phyloP scores from a whole-genome alignment of 148 eudicot species.

The Persicaria maculosa region DNA sequence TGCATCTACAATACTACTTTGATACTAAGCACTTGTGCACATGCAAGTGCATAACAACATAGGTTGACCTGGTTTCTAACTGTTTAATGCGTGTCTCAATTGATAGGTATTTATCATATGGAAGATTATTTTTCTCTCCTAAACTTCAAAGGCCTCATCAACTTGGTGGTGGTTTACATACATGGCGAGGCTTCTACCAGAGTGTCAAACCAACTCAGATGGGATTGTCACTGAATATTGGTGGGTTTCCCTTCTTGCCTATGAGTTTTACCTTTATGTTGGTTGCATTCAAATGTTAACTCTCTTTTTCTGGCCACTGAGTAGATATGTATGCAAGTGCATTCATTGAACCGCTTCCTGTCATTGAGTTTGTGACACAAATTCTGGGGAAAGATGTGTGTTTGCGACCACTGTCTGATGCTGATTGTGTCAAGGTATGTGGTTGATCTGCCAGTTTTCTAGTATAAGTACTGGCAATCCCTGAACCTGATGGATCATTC shows the following conservation, averaged over 20 bases:
- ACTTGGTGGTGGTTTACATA: constrained; percentile 65
- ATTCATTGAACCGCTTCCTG: constrained; percentile 73
- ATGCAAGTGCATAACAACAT: neutral
- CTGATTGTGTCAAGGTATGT: constrained; percentile 65
- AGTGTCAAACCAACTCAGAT: constrained; percentile 67
- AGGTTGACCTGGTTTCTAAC: neutral
- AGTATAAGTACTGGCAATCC: neutral
- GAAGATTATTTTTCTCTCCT: constrained; percentile 73
- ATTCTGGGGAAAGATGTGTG: constrained; percentile 57
- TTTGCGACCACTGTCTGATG: constrained; percentile 61
- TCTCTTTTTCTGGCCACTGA: neutral
- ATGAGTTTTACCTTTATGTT: neutral
- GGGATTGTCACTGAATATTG: constrained; percentile 71
- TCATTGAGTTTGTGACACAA: constrained; percentile 63
- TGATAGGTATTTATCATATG: constrained; percentile 49
- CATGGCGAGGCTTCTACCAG: constrained; percentile 86
- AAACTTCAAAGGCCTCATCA: constrained; percentile 57
- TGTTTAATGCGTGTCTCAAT: neutral
- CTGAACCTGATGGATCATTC: too few species aligned
- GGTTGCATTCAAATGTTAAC: neutral
- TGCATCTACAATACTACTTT: neutral
- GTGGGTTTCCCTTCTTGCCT: constrained; percentile 23
- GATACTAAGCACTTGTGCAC: constrained; percentile 28
- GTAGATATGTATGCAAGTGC: constrained; percentile 74
- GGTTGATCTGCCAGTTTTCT: neutral